Base-by-base conservation (phyloP, 805 yeast genomes). In the Candida anglica region DNA sequence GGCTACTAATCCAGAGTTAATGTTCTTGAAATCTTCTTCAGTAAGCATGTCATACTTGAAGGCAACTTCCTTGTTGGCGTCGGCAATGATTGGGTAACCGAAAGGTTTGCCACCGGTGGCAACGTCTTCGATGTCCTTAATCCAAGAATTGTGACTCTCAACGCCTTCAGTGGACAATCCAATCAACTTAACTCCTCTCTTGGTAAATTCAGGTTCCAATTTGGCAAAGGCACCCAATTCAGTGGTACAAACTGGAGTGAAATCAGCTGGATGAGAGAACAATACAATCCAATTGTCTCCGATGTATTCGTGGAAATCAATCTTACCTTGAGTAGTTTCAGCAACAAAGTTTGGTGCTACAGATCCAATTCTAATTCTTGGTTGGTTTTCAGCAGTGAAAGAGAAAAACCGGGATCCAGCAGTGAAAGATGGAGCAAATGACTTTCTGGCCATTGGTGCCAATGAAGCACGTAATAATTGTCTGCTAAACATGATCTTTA, bases 211-310 rank as follows among this genome's bases (percentile, higher is more conserved):
- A 36, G 88, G 86, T 69, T 86, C 85, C 65, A 87, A 76, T 51
- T 79, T 75, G 44, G 96, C 88, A 53, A 88, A 89, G 15, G 95
- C 96, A 48, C 96, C 96, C 56, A 88, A 74, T 70, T 88, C 97
- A 37, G 96, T 88, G 53, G 96, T 89, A 66, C 97, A 88, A 36
- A 88, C 96, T 30, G 97, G 97, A 14, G 97, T 88, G 73, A 86
- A 89, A 63, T 88, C 97, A 36, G 88, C 96, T 42, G 97, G 97
- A 63, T 88, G 97, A 17, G 95, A 85, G 68, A 88, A 88, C 53
- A 88, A 71, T 33, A 88, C 80, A 30, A 81, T 79, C 97, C 97
- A 88, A 30, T 81, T 75, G 64, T 83, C 78, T 31, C 91, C 91
- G 48, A 87, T 71, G 71, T 71, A 88, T 41, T 89, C 81, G 68